phyloP scores from a whole-genome alignment of 176 grass and related monocot species.

The Aechmea fasciata region DNA sequence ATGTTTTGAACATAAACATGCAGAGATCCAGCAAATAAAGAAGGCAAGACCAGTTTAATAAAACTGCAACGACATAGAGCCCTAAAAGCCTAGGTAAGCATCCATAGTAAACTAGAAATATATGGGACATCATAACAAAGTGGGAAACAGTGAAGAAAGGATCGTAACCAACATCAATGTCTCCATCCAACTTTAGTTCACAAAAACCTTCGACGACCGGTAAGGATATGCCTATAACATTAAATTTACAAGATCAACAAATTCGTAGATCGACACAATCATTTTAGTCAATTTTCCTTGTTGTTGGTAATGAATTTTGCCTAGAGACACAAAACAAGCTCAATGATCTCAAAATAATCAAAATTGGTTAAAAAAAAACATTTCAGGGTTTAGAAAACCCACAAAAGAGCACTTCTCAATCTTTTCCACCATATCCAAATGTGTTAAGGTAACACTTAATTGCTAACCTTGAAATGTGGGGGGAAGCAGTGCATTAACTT shows the following conservation, averaged over 20 bases:
- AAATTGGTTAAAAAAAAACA: not conserved
- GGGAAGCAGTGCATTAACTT: conserved; percentile 89
- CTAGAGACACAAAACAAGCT: not conserved
- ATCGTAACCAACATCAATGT: no score
- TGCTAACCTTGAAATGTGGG: conserved; percentile 83
- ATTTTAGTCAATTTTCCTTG: not conserved
- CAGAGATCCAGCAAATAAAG: no score
- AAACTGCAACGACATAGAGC: no score
- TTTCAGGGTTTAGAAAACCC: not conserved
- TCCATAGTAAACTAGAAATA: no score
- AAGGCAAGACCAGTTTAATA: no score
- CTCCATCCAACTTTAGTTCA: no score
- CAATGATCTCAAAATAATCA: not conserved
- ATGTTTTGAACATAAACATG: no score
- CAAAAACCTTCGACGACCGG: no score
- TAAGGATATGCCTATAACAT: no score
- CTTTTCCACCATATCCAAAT: not conserved
- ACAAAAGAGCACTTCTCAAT: not conserved
- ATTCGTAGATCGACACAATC: not conserved
- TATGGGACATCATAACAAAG: no score
- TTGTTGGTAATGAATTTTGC: not conserved
- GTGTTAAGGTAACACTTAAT: not conserved
- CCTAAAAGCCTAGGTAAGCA: no score
- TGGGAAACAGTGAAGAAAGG: no score
- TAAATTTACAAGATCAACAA: not conserved